Evolutionary conservation across 768 basidiomycete species (phyloP), one percentile per base, ranked within the genome.

Genomic region (Lactarius hengduanensis): DNA sequence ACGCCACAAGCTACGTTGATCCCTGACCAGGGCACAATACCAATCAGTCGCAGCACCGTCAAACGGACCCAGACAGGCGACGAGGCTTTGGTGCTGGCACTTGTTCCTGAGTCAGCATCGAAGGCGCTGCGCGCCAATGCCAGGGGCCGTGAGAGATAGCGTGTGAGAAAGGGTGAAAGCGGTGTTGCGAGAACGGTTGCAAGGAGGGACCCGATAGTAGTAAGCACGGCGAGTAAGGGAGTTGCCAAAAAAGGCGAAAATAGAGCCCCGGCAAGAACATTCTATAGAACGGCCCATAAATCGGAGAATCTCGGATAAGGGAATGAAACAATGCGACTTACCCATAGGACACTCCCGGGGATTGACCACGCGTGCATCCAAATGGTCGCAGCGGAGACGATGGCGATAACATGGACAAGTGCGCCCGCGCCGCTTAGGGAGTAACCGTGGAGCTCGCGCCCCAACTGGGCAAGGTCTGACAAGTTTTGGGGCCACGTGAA

Each of bases 291-390:
- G 62, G 26, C 20, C 47, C 15, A 43, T 40, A 8, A 64, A 47
- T 54, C 50, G 50, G 55, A 26, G 26, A n/a, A 57, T 32, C 54
- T 40, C 18, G 59, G 59, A 63, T 53, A 53, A 55, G 54, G 67
- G 38, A 62, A 50, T 41, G 54, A 57, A 50, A 9, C 26, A 60
- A 10, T 30, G 36, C 54, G 67, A 80, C 88, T 64, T 69, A 92
- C 92, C 89, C 95, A 89, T 58, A 96, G 82, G 57, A 96, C 94
- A 70, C 92, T 94, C 8, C 96, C 96, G 10, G 96, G 96, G 65
- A 98, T 85, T 66, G 92, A 95, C 96, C 95, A 98, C 4, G 95
- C 94, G 75, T 98, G 96, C 77, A 95, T 97, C 94, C 94, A 98
- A 34, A 94, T 79, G 4, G 92, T 92, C 20, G 90, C 88, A 16